phyloP scores from a whole-genome alignment of 495 filamentous ascomycete genomes.

The Mytilinidion resinicola region DNA sequence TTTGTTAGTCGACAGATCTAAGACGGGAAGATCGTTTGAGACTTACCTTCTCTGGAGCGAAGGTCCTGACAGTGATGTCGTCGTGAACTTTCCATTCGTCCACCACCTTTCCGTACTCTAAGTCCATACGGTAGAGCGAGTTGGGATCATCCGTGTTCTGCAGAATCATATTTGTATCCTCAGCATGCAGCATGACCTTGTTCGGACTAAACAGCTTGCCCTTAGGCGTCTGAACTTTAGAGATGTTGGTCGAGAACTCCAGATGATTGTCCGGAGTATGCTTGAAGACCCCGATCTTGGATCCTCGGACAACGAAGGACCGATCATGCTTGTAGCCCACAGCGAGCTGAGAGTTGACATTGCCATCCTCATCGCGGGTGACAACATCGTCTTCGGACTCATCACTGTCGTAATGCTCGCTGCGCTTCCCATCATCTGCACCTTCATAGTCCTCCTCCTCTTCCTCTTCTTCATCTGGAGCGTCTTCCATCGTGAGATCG shows the following conservation, averaged over 20 bases:
- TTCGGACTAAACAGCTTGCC: conserved; percentile 87
- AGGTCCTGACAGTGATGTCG: conserved; percentile 83
- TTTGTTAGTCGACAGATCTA: conserved; percentile 24
- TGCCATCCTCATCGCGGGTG: conserved; percentile 62
- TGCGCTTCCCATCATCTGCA: conserved; percentile 53
- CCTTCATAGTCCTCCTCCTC: conserved; percentile 57
- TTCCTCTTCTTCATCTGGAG: conserved; percentile 54
- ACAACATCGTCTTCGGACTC: conserved; percentile 85
- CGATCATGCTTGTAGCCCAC: conserved; percentile 97
- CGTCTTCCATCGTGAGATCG: conserved; percentile 87
- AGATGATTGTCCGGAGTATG: conserved; percentile 88
- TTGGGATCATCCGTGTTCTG: conserved; percentile 82
- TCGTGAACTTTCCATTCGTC: conserved; percentile 99
- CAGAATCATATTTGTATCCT: conserved; percentile 87
- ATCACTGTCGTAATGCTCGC: conserved; percentile 84
- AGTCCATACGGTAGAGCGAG: conserved; percentile 93
- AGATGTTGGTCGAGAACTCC: conserved; percentile 96
- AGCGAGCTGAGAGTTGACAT: conserved; percentile 91
- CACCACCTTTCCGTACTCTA: conserved; percentile 97
- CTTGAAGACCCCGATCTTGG: conserved; percentile 98
- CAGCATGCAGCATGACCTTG: conserved; percentile 96
- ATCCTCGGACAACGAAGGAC: conserved; percentile 92
- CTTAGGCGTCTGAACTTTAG: conserved; percentile 82
- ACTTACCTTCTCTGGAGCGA: conserved; percentile 76
- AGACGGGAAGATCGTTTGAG: not conserved